Evolutionary conservation across 306 rosid genomes (phyloP).

Genomic region (Pueraria montana): DNA sequence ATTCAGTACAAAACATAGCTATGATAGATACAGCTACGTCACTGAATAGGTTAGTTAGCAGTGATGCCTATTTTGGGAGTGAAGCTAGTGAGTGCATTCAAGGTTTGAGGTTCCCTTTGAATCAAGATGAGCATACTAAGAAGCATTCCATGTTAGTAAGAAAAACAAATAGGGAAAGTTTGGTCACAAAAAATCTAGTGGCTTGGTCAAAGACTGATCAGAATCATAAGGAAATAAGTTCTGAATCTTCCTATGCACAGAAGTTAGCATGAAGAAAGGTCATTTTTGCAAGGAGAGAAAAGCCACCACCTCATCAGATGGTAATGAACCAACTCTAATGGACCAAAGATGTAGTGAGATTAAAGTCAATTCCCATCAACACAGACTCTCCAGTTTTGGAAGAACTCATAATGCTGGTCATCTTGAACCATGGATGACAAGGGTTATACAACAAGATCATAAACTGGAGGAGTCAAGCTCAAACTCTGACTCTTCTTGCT

Average conservation of each 20-base stretch:
- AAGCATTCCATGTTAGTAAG: no score
- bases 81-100: no score
- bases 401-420: conserved; percentile 33
- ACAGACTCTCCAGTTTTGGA: conserved; percentile 17
- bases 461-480: conserved; percentile 50
- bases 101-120: no score
- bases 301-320: conserved; percentile 36
- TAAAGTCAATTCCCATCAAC: no score
- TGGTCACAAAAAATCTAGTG: conserved; percentile 28
- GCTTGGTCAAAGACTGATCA: no score
- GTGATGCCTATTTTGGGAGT: no score
- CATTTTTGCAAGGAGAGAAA: conserved; percentile 38
- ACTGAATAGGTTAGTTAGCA: no score
- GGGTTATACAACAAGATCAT: background rate
- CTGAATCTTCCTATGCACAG: conserved; percentile 27
- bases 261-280: conserved; percentile 3
- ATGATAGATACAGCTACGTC: no score
- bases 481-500: conserved; percentile 41
- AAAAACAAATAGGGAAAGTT: conserved; percentile 31
- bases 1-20: no score
- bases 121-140: no score
- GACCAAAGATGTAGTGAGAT: conserved; percentile 50
- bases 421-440: conserved; percentile 22
- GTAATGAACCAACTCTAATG: conserved; percentile 57
- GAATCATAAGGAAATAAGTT: background rate